Base-by-base conservation (phyloP, 2,329 filamentous ascomycete species). In the Cercospora sp. region DNA sequence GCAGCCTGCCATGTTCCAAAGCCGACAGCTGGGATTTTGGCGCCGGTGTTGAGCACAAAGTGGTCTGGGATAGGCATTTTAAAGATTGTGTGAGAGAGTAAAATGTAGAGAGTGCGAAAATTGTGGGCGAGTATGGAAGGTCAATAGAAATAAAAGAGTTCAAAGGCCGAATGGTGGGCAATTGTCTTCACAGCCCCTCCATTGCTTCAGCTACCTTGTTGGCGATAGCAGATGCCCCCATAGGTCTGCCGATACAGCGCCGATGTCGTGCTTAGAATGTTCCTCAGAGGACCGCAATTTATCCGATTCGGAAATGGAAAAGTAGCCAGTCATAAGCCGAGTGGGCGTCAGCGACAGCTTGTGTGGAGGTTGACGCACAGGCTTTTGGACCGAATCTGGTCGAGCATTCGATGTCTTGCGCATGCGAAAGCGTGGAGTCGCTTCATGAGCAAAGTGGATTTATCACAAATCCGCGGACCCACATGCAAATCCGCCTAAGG, bases 1-100 rank as follows among this genome's bases (percentile, higher is more conserved):
- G 78, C 75, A 33, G 76, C 77, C 68, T 78, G 77, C 78, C 78
- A 81, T 51, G 79, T 78, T 6, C 79, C 79, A 66, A 81, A 75
- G 28, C 79, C 79, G 6, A 81, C 73, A n/a, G 74, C 71, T 2
- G 80, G 79, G 30, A 81, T 80, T 64, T 76, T 76, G 36, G 75
- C 76, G 51, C 80, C 80, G 18, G 79, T 81, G 71, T 81, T 81
- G 67, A 81, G 75, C 61, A 58, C 65, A 57, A 71, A 71, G 59
- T 73, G 75, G 66, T 76, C 78, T 42, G 68, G 53, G 28, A 71
- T 63, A 66, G 65, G 68, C 69, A 71, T 71, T 42, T 33, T 36
- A 45, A 26, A 20, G 5, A 16, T 28, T 16, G 30, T 33, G n/a
- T 3, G n/a, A 28, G 20, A 45, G 23, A 28, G 9, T 1, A 31